Evolutionary conservation across 805 yeast species (phyloP), one percentile per base, ranked within the genome.

Genomic region (Tetrapisispora fleetii): DNA sequence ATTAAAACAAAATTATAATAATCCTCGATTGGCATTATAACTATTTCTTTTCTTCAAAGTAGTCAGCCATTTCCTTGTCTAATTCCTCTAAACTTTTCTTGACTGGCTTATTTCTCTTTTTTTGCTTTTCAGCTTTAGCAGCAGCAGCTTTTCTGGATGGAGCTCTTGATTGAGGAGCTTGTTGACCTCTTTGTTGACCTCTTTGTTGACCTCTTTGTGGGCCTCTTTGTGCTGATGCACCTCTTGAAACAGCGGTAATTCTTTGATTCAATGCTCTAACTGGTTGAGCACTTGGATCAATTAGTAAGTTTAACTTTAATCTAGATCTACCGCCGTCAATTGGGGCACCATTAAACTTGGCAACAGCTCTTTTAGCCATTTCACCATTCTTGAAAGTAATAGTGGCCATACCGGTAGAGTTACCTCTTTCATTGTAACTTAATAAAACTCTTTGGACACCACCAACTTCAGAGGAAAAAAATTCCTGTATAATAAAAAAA

Each of bases 31-130:
- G 22, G 14, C 18, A 40, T 37, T 24, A 18, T 40, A 30, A 43
- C 16, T 54, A 56, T 49, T 60, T 56, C 52, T 60, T 62, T 47
- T 69, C 69, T 54, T 80, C 81, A 59, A 91, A 90, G 73, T 91
- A 91, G 65, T 90, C 98, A 54, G 89, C 85, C 99, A 93, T 91
- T 73, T 91, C 98, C 66, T 90, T 95, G 71, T 93, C 99, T 64
- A 91, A 80, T 71, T 93, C 91, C 67, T 86, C 98, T 54, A 85
- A 75, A 47, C 95, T 81, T 78, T 89, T 89, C 71, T 77, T 75
- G 52, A 73, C 75, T 51, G 76, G 73, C 56, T 64, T 68, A 55
- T 64, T 70, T 57, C 59, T 57, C 57, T 59, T 70, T 51, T 58
- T 61, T 52, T 68, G 66, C 44, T 60, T 64, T 47, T 62, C 60